Evolutionary conservation across 805 yeast species (phyloP).

Genomic region (Metschnikowia similis): DNA sequence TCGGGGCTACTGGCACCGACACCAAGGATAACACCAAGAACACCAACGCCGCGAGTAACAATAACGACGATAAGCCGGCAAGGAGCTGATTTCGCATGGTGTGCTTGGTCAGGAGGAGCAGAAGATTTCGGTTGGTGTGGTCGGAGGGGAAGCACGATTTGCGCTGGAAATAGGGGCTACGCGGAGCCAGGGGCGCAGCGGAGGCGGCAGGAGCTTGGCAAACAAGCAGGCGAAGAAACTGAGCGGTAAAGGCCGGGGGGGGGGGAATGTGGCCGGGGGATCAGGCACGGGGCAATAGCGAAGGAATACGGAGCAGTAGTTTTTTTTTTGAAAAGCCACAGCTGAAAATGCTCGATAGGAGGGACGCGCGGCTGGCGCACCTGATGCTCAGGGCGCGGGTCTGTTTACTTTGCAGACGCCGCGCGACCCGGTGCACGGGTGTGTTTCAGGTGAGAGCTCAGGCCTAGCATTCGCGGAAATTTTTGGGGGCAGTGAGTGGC

Average conservation of each 20-base stretch:
- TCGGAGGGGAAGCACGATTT: neutral
- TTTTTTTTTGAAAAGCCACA: neutral
- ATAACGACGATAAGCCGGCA: constrained; percentile 37
- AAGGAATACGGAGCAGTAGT: neutral
- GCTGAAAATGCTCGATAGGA: constrained; percentile 2
- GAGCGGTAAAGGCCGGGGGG: too few species aligned
- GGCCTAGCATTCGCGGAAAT: too few species aligned
- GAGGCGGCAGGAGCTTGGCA: too few species aligned
- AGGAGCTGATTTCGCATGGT: constrained; percentile 21
- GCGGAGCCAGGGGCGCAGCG: neutral
- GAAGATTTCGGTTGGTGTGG: neutral
- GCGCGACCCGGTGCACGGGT: neutral
- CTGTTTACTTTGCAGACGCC: neutral
- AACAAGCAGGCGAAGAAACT: too few species aligned
- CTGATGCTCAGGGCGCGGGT: constrained; percentile 2
- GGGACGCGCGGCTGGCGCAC: constrained; percentile 4
- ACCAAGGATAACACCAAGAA: constrained; percentile 58
- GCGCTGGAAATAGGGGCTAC: neutral
- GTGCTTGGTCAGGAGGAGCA: neutral
- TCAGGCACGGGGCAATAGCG: neutral
- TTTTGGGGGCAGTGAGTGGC: too few species aligned
- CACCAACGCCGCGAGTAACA: constrained; percentile 53
- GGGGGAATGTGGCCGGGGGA: too few species aligned
- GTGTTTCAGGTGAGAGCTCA: neutral
- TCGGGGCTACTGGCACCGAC: constrained; percentile 53